Evolutionary conservation across 2,329 filamentous ascomycete species (phyloP).

Genomic region (Venturia pyrina): DNA sequence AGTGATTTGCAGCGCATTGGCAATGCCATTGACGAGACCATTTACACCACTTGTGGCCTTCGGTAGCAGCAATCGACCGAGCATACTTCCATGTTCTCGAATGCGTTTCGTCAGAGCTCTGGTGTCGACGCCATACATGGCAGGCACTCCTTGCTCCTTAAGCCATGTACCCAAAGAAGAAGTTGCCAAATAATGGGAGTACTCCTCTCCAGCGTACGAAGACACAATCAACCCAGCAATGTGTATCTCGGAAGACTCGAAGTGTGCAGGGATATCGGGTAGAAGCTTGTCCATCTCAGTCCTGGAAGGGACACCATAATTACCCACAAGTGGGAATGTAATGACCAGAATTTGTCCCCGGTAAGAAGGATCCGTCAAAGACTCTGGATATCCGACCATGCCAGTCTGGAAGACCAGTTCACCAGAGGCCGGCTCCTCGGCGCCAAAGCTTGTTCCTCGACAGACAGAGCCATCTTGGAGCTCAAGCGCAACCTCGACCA

Average conservation of each 20-base stretch:
- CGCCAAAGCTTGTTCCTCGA: constrained; percentile 94
- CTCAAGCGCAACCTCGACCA: constrained; percentile 60
- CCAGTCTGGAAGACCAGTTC: constrained; percentile 99
- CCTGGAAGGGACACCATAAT: constrained; percentile 90
- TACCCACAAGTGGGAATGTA: constrained; percentile 90
- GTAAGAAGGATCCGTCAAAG: constrained; percentile 78
- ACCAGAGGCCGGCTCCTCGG: constrained; percentile 85
- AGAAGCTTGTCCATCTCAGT: constrained; percentile 70
- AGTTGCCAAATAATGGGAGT: constrained; percentile 82
- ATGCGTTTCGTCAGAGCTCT: constrained; percentile 90
- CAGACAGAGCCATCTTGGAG: constrained; percentile 84
- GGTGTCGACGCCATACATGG: constrained; percentile 92
- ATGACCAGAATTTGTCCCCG: constrained; percentile 91
- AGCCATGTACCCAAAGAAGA: constrained; percentile 92
- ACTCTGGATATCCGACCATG: constrained; percentile 98
- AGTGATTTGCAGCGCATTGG: constrained; percentile 30
- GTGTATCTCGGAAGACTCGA: constrained; percentile 88
- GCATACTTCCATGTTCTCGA: constrained; percentile 88
- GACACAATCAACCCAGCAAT: constrained; percentile 85
- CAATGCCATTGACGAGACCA: constrained; percentile 19
- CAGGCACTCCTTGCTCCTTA: constrained; percentile 88
- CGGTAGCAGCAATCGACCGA: constrained; percentile 77
- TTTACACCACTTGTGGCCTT: constrained; percentile 16
- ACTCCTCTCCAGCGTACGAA: constrained; percentile 89
- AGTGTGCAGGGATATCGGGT: constrained; percentile 78